These are phyloP conservation scores for Malus hybrid DNA, from an alignment of 331 rosid genomes.

Conservation along the genomic window DNA sequence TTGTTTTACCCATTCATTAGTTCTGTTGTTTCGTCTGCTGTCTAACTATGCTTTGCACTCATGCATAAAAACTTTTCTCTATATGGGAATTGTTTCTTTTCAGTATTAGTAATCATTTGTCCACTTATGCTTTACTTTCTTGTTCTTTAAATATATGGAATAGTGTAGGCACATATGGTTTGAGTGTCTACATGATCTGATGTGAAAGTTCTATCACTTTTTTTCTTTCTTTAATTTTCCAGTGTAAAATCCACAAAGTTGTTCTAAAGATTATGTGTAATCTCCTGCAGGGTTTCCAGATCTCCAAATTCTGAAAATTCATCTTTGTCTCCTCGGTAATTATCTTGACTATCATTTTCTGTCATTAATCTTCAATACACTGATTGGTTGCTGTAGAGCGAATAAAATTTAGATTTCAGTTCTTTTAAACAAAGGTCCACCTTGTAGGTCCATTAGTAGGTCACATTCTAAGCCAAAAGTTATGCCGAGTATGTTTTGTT, in stretches of 20 bases:
- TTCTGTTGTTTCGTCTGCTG: neutral
- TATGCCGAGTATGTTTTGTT: conserved; percentile 40
- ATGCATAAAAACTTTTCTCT: neutral
- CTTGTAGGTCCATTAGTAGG: conserved; percentile 51
- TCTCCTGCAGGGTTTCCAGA: conserved; percentile 36
- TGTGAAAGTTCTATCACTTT: neutral
- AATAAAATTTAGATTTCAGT: neutral
- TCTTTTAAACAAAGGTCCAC: conserved; percentile 31
- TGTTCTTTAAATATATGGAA: neutral
- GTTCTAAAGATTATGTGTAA: neutral
- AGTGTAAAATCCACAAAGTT: neutral
- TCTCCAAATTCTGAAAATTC: conserved; percentile 44
- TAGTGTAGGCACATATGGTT: neutral
- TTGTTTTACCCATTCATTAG: neutral
- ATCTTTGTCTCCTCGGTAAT: conserved; percentile 39
- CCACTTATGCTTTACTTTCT: neutral
- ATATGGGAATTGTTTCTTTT: neutral
- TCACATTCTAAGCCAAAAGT: conserved; percentile 50
- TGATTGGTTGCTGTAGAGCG: neutral
- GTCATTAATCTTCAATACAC: neutral
- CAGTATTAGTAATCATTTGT: neutral
- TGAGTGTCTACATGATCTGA: neutral
- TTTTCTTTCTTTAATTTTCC: neutral
- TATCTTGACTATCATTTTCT: neutral
- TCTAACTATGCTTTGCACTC: neutral